Evolutionary conservation across 139 green algal species (phyloP), one percentile per base, ranked within the genome.

Genomic region (Chlamydomonas asymmetrica): DNA sequence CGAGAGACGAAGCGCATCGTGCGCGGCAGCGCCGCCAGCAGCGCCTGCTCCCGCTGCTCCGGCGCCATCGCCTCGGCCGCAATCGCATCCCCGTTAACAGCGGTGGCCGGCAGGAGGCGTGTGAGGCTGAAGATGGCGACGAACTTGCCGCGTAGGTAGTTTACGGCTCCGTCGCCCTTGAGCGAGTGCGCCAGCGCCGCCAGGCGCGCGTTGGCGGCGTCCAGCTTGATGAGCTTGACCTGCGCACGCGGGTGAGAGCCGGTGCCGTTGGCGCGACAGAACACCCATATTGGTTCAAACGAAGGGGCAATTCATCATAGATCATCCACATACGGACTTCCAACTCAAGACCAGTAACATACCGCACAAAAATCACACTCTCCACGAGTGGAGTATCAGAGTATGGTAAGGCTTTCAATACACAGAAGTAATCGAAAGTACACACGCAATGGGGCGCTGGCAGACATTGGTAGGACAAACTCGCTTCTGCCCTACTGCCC

Each of bases 141-240:
- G 27, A 92, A 87, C 73, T 92, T 92, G n/a, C 62, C 41, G 16
- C 63, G 72, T 25, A 87, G 65, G 79, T 92, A 92, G 25, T 35
- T 5, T 0, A 91, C 76, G 18, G 82, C 85, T 0, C 64, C 67
- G 5, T 74, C 59, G 40, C 66, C 72, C 5, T 52, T 22, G 7
- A 75, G 43, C 22, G 35, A 67, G n/a, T 34, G 54, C 4, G 62
- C 48, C 27, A 73, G 48, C 27, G 48, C 64, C 74, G 76, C 63
- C 45, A 95, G 83, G 25, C 82, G 76, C 2, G 75, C 85, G 73
- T 97, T 97, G 43, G 93, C 93, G 3, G 86, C 75, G 66, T 97
- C 93, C 71, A 96, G 63, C 60, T 89, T 88, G 37, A 96, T 76
- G 65, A 95, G 71, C 79, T 89, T 90, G 29, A 95, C 76, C 80